Conservation (phyloP, 345 rosid species). For the Eucalyptus sp. region DNA sequence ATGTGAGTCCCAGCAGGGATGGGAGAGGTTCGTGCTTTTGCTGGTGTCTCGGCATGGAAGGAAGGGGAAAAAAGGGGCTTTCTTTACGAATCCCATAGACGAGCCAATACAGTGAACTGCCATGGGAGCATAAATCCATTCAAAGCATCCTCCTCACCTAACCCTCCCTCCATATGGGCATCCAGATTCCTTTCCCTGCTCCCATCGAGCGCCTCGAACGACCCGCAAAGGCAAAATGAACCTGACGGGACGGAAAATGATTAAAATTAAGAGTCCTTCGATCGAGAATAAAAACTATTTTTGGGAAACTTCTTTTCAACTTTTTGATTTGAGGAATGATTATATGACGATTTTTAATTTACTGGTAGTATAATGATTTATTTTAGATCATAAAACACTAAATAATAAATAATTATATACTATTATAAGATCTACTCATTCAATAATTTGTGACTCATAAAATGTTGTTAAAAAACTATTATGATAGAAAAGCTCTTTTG, state of each 20-base stretch:
- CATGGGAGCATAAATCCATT: neutral
- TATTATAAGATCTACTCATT: rapidly evolving
- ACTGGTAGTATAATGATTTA: rapidly evolving
- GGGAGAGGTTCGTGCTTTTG: neutral
- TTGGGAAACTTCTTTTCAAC: neutral
- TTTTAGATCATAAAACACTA: no score
- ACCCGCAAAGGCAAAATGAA: neutral
- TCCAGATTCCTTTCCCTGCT: neutral
- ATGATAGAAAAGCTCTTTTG: no score
- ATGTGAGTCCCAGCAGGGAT: neutral
- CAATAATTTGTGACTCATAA: no score
- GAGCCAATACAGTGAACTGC: neutral
- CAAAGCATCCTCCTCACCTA: neutral
- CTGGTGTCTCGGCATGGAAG: neutral
- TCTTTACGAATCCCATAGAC: neutral
- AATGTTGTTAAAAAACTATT: no score
- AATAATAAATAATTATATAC: no score
- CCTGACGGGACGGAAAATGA: neutral
- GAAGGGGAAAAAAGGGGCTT: no score
- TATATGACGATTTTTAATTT: no score
- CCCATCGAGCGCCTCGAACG: neutral
- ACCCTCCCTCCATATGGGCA: neutral
- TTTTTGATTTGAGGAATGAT: neutral
- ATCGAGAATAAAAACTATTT: no score
- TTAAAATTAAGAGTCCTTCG: neutral